Percentiles rank a stretch among this genome's conserved stretches.
phyloP scores from a whole-genome alignment of 2,329 filamentous ascomycete genomes.

The Claviceps monticola region DNA sequence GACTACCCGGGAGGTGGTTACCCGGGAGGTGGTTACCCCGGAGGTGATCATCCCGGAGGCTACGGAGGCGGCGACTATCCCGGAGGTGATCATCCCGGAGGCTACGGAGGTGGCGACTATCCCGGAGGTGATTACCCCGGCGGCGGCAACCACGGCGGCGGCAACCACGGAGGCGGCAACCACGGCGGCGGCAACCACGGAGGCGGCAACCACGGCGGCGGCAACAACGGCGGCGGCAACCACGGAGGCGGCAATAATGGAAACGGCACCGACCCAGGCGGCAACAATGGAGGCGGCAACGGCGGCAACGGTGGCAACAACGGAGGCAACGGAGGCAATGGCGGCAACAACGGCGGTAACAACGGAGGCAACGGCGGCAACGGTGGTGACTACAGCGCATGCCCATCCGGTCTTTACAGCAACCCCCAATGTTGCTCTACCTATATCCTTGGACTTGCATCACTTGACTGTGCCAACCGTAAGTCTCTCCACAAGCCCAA shows the following conservation, averaged over 20 bases:
- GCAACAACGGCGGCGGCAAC: neutral
- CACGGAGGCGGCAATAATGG: too few species aligned
- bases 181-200: neutral
- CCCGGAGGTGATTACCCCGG: neutral
- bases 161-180: neutral
- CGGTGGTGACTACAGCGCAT: too few species aligned
- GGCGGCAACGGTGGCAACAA: neutral
- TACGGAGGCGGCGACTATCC: neutral
- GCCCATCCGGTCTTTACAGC: too few species aligned
- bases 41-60: neutral
- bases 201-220: neutral
- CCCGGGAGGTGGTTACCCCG: neutral
- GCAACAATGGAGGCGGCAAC: neutral
- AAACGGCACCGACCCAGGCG: neutral
- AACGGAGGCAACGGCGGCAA: neutral
- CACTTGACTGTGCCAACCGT: constrained; percentile 13
- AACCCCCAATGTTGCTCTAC: constrained; percentile 7
- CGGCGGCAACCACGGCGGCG: neutral
- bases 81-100: neutral
- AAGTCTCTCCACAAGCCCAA: neutral
- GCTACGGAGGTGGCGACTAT: neutral
- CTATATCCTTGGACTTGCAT: constrained; percentile 6
- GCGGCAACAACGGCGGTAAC: neutral
- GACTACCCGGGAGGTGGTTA: neutral
- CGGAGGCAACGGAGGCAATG: neutral